Evolutionary conservation across 345 rosid genomes (phyloP).

Genomic region (Pistacia atlantica): DNA sequence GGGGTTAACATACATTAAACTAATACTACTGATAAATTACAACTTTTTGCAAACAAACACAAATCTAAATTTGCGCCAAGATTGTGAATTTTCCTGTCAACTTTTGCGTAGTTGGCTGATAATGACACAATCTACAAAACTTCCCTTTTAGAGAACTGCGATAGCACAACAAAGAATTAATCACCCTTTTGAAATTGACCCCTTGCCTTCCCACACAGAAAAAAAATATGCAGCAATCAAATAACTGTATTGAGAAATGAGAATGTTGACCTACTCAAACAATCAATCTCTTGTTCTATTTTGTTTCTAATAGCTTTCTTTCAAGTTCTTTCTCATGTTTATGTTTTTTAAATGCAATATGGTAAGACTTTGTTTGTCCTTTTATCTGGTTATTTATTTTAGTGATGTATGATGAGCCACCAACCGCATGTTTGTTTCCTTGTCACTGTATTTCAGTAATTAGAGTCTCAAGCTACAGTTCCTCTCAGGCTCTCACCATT

Average conservation of each 20-base stretch:
- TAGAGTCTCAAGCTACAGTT: too few relatives aligned
- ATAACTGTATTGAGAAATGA: not conserved
- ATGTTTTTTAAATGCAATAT: not conserved
- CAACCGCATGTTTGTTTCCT: not conserved
- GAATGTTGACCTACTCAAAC: not conserved
- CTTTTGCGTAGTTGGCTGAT: not conserved
- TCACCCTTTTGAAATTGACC: not conserved
- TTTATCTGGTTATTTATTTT: not conserved
- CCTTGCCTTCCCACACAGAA: not conserved
- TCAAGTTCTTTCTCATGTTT: not conserved
- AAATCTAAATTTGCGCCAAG: slow-evolving; percentile 6
- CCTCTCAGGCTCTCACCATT: not conserved
- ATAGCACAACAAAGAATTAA: too few relatives aligned
- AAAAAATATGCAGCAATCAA: not conserved
- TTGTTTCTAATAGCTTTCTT: not conserved
- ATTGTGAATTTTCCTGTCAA: not conserved
- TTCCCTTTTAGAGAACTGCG: too few relatives aligned
- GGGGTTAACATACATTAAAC: too few relatives aligned
- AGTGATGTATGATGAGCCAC: not conserved
- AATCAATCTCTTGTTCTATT: not conserved
- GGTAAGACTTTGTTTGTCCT: not conserved
- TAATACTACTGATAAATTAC: too few relatives aligned
- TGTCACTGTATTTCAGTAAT: not conserved
- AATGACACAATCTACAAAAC: not conserved
- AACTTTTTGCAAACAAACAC: not conserved